Evolutionary conservation across 2,329 filamentous ascomycete genomes (phyloP), one percentile per base, ranked within the genome.

Genomic region (Allantophomopsis lycopodina): DNA sequence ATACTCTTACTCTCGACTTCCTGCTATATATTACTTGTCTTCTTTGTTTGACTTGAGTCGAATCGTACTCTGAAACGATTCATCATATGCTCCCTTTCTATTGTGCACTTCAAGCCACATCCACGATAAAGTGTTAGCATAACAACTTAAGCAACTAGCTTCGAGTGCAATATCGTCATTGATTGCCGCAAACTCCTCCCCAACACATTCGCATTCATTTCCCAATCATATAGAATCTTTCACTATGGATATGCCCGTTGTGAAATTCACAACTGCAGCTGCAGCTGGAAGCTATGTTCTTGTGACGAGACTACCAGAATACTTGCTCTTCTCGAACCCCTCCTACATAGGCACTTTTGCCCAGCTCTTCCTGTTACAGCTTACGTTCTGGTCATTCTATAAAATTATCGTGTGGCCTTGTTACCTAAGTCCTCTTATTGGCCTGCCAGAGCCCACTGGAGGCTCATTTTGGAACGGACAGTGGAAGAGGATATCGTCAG

Each of bases 391-490:
- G 45, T 49, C 49, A 3, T 46, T 57, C 18, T 74, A 61, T 56
- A 52, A 40, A 5, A 50, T 71, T 0, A 37, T 76, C 8, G 48
- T 81, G 34, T 79, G 75, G 48, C 77, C 76, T 3, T 57, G 63
- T 28, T 71, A 65, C 43, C 60, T 80, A 43, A 76, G 67, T 32
- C 73, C 74, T 2, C 48, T 81, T 36, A 65, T 71, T 43, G 58
- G 74, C 48, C 52, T 82, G 23, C 75, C 75, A 4, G 57, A 61
- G 11, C 69, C 73, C 5, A 50, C 60, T 34, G 69, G 71, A 50
- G 49, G 64, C 52, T 5, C 20, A 41, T 64, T 62, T 50, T 53
- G 68, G 42, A 65, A 55, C 43, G 69, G 69, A 2, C 67, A 71
- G 38, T 60, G 57, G 30, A 40, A 44, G 5, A 46, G 47, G 1